Evolutionary conservation across 805 yeast genomes (phyloP), one percentile per base, ranked within the genome.

Genomic region (Saturnispora besseyi): DNA sequence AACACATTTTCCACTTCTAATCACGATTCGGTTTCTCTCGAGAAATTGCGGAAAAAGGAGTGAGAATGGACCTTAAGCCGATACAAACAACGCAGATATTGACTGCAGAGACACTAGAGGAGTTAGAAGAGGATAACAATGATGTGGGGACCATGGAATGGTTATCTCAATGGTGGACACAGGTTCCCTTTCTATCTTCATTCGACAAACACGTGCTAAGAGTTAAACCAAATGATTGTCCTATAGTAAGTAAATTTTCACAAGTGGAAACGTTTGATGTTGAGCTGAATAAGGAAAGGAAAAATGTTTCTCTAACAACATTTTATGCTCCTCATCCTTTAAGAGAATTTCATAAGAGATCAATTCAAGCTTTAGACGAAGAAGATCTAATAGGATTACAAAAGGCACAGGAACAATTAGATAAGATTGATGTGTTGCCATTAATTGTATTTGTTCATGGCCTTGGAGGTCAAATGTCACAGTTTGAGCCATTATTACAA

Each of bases 391-490:
- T 49, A 37, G 57, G 58, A 8, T 31, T 56, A 11, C 34, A 42
- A n/a, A 53, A 54, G 4, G 61, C 59, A 0, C 45, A 52, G n/a
- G 58, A 56, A 7, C 64, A 46, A 57, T 34, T 61, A 46, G 55
- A 58, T 10, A 72, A 73, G 50, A 64, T 79, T 36, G 63, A 71
- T 24, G 69, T 69, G 12, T 60, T 79, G 38, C 95, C 95, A 0
- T 68, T 81, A 2, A 64, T 84, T 5, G 65, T 87, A 2, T 77
- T 88, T 50, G 61, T 90, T 18, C 97, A 89, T 68, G 98, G 98
- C 0, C 65, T 91, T 21, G 98, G 97, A 1, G 98, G 98, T 2
- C 91, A 82, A 57, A 70, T 86, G 61, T 78, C 87, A 22, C 96
- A 89, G 62, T 90, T 90, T 62, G 93, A 86, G 59, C 81, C 83